A percentile compares a stretch with the other conserved stretches of the same genome.
Evolutionary conservation across 129 eudicot species (phyloP).

Genomic region (Artemisia argyi): DNA sequence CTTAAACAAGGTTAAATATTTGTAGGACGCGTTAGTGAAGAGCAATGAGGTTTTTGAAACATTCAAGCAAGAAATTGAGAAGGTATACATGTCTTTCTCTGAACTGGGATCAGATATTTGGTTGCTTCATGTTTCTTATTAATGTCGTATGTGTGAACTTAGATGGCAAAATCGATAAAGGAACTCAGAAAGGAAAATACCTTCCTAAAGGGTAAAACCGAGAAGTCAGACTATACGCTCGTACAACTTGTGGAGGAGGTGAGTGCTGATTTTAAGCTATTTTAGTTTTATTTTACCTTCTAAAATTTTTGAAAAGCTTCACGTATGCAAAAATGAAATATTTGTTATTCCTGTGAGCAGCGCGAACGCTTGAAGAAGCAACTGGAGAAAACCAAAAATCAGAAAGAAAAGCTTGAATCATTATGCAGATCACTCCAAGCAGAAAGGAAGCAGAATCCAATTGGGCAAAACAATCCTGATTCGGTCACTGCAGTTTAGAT

Average conservation of each 20-base stretch:
- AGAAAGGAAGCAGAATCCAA: conserved; percentile 69
- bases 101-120: neutral
- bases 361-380: conserved; percentile 92
- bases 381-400: conserved; percentile 81
- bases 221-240: conserved; percentile 81
- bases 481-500: conserved; percentile 33
- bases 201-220: conserved; percentile 81
- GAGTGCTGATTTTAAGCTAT: conserved; percentile 20
- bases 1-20: conserved; percentile 18
- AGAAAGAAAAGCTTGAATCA: conserved; percentile 89
- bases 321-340: neutral
- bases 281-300: neutral
- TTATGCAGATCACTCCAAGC: conserved; percentile 92
- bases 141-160: conserved; percentile 21
- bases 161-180: conserved; percentile 92
- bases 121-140: conserved; percentile 10
- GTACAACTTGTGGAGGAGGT: conserved; percentile 96
- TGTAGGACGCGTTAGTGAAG: conserved; percentile 93
- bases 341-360: conserved; percentile 43
- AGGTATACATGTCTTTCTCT: conserved; percentile 47
- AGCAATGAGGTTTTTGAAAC: conserved; percentile 98
- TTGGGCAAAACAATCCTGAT: conserved; percentile 38
- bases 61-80: conserved; percentile 91
- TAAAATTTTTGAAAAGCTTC: neutral
- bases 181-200: conserved; percentile 90